These are phyloP conservation scores for Solanum rostratum DNA, from an alignment of 257 asterid genomes.

Conservation along the genomic window DNA sequence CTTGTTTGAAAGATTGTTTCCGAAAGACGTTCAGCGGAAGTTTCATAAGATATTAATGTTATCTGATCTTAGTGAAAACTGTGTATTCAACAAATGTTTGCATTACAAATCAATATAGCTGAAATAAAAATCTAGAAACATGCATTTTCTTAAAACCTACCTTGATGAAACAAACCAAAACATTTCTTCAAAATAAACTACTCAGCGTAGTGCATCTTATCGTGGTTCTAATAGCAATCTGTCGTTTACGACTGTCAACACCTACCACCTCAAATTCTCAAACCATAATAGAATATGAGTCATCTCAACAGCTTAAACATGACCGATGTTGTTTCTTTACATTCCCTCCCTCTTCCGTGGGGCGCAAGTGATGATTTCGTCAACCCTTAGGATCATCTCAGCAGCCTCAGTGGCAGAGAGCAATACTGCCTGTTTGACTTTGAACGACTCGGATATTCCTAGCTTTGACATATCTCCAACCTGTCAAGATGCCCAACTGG, in stretches of 20 bases:
- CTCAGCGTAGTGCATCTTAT: neutral
- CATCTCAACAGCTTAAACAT: neutral
- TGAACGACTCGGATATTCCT: constrained; percentile 82
- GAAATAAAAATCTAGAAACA: neutral
- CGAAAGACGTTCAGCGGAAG: too few species aligned
- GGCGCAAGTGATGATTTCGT: constrained; percentile 86
- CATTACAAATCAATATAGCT: too few species aligned
- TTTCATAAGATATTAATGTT: too few species aligned
- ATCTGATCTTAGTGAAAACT: too few species aligned
- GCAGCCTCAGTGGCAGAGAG: constrained; percentile 95
- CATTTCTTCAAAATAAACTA: neutral
- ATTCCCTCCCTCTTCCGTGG: constrained; percentile 85
- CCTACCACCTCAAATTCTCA: neutral
- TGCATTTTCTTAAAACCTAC: neutral
- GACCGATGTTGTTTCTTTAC: constrained; percentile 14
- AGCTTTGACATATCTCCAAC: constrained; percentile 76
- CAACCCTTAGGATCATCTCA: constrained; percentile 90
- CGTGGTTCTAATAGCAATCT: neutral
- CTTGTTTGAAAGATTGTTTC: too few species aligned
- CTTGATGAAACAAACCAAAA: neutral
- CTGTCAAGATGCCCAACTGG: constrained; percentile 18
- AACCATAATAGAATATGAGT: neutral
- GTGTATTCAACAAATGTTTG: too few species aligned
- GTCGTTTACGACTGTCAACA: neutral
- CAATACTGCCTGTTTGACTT: constrained; percentile 86